Evolutionary conservation across 2,329 filamentous ascomycete species (phyloP), one percentile per base, ranked within the genome.

Genomic region (Epichloe sp.): DNA sequence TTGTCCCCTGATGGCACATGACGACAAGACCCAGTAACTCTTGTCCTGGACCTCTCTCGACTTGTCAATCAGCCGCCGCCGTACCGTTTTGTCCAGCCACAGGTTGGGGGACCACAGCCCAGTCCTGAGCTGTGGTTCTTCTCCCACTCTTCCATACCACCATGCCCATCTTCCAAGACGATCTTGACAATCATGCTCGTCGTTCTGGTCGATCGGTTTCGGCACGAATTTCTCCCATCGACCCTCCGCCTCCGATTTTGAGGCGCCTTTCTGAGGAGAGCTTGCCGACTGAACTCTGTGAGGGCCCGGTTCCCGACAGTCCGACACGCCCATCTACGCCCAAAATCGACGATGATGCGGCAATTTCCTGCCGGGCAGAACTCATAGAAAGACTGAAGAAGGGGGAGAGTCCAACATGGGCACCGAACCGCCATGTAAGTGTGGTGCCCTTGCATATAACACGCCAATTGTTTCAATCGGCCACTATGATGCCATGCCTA

Each of bases 321-420:
- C 71, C 70, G 15, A 54, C 50, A 26, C 57, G 52, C 35, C 56
- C 65, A 10, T 44, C 54, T 23, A 58, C 56, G 12, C 59, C 59
- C 6, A 55, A 54, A 15, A 51, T 26, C 35, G 58, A 63, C 23
- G 58, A 60, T 47, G 62, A 61, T 15, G 53, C 53, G 26, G 59
- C 68, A 12, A 73, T 71, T 37, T 75, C 73, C 17, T 82, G 88
- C 64, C 78, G 90, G 56, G 80, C 81, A 52, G 85, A 90, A 65
- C 72, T 95, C 59, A 96, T 97, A 52, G 80, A 89, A 66, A 78
- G 83, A 56, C 76, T 96, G 57, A 96, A 96, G 70, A 80, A 79
- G 65, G 81, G 35, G 35, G 82, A 89, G 67, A 85, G 80, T 60
- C 83, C 86, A 38, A 79, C 80, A 4, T 93, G 87, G 87, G 72